Evolutionary conservation across 1,284 basidiomycete genomes (phyloP), one percentile per base, ranked within the genome.

Genomic region (Amylostereum areolatum): DNA sequence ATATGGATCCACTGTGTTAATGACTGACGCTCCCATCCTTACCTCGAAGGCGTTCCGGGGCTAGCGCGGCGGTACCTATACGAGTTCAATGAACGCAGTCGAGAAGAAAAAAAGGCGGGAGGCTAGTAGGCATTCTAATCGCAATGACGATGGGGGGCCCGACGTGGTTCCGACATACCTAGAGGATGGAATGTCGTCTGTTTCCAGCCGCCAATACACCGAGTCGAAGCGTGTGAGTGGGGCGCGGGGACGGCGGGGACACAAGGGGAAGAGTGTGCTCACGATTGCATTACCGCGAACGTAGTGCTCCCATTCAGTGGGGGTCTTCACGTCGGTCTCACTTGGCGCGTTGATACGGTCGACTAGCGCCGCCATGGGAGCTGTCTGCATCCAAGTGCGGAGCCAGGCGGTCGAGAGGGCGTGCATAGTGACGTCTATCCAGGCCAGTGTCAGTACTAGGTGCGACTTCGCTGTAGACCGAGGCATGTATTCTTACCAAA

Each of bases 341-440:
- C 45, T 45, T 1, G 54, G 53, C 24, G 30, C 41, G 45, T 55
- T 55, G 31, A 51, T 46, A 2, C 43, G 34, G 33, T 52, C 47
- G 31, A 55, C 44, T 7, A 33, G 35, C 24, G 37, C 42, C 29
- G 43, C 40, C 25, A 52, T 55, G 34, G 55, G 53, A 34, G 43
- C 36, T 9, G 50, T 49, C 29, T 56, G 40, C 54, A 55, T 55
- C 55, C 55, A 56, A 10, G 52, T 52, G 31, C 46, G 50, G 30
- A 54, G 46, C 54, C 50, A 51, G 25, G 50, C 54, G 7, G 47
- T 54, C 25, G 54, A 45, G 9, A 55, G 43, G 49, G 48, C 33
- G 62, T 59, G 30, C 66, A 54, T 25, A 48, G 57, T 62, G 35
- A 69, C 59, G 53, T 77, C 75, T 40, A 54, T 50, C n/a, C 28